Conservation (phyloP, 2,329 filamentous ascomycete species). For the Sordariomycetes sp. region DNA sequence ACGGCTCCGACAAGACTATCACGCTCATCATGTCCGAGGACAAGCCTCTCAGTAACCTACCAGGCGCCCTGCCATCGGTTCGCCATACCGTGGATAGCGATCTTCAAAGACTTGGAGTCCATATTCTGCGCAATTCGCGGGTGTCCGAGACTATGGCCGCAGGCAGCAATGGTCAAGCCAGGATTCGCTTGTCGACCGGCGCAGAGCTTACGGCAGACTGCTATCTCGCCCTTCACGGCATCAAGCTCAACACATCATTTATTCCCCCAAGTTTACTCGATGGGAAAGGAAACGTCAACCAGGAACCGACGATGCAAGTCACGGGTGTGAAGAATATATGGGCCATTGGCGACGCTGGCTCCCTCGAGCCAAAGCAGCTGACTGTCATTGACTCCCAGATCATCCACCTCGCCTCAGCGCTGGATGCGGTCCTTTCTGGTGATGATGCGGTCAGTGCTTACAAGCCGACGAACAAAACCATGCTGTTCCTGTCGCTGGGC, state of each 20-base stretch:
- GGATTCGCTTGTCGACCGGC: constrained; percentile 19
- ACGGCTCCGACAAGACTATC: constrained; percentile 77
- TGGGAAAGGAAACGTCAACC: constrained; percentile 18
- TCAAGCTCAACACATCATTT: constrained; percentile 31
- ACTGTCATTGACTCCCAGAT: constrained; percentile 21
- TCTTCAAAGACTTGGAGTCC: constrained; percentile 15
- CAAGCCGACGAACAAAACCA: constrained; percentile 12
- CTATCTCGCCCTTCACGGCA: constrained; percentile 35
- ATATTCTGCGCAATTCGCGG: constrained; percentile 19
- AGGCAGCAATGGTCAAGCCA: constrained; percentile 1
- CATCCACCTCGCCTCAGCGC: constrained; percentile 18
- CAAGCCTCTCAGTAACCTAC: constrained; percentile 5
- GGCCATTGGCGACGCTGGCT: constrained; percentile 30
- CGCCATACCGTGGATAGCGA: constrained; percentile 15
- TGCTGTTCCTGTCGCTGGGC: constrained; percentile 19
- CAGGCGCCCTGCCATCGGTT: constrained; percentile 16
- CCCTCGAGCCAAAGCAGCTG: constrained; percentile 28
- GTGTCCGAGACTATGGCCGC: constrained; percentile 11
- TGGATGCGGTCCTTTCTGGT: constrained; percentile 14
- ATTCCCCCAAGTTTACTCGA: constrained; percentile 23
- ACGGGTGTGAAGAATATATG: constrained; percentile 26
- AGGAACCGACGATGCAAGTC: constrained; percentile 22
- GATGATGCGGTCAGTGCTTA: constrained; percentile 7
- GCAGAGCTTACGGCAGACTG: constrained; percentile 22
- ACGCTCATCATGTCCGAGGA: constrained; percentile 11